Conservation (phyloP, 139 green algal genomes). For the Pseudopediastrum boryanum region DNA sequence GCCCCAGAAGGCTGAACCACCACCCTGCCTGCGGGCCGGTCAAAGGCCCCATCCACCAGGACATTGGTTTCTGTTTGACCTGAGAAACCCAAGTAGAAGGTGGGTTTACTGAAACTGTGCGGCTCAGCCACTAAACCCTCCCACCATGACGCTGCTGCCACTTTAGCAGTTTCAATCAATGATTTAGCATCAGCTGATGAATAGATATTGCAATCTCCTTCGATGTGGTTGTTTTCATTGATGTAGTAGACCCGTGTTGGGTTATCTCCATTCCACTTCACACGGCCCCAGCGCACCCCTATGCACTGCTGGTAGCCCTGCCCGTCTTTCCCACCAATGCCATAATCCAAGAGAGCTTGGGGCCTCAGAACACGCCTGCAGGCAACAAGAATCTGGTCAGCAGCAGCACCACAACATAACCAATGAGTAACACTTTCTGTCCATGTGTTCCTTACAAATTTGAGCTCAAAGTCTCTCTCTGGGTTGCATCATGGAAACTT, state of each 20-base stretch:
- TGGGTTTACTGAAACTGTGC: slow-evolving; percentile 23
- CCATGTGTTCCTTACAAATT: no score
- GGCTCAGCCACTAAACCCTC: background rate
- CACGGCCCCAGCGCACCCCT: background rate
- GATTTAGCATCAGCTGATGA: no score
- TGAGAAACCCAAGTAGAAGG: background rate
- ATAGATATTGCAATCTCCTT: background rate
- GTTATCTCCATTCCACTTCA: slow-evolving; percentile 23
- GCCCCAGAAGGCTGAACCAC: background rate
- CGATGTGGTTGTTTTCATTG: background rate
- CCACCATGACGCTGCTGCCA: slow-evolving; percentile 21
- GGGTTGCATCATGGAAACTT: no score
- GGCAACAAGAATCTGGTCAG: background rate
- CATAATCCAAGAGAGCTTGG: slow-evolving; percentile 10
- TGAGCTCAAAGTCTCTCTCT: no score
- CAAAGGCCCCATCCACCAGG: background rate
- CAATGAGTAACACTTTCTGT: no score
- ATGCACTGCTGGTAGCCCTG: slow-evolving; percentile 15
- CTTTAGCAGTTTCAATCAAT: no score
- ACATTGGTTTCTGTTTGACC: slow-evolving; percentile 1
- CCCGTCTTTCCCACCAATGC: background rate
- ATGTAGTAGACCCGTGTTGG: background rate
- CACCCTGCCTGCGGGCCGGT: background rate
- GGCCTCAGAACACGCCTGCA: background rate
- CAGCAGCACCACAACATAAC: no score